Evolutionary conservation across 495 filamentous ascomycete genomes (phyloP), one percentile per base, ranked within the genome.

Genomic region (Trichoderma virens): DNA sequence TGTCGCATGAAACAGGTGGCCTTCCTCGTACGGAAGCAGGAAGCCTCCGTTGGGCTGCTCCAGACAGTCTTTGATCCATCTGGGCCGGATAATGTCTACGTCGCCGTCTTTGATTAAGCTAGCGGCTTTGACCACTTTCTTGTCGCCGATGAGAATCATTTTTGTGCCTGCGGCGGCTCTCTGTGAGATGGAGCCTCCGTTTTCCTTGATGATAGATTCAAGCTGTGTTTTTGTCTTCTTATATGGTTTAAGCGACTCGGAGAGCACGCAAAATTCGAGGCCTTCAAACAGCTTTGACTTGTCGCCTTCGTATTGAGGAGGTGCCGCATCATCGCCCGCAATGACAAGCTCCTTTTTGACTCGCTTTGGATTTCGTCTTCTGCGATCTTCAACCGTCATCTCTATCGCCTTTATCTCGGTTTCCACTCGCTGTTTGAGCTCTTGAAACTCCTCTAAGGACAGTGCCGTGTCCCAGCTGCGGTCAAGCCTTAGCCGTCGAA

Each of bases 131-230:
- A 98, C 91, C 16, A 90, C 88, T 61, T 83, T 89, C 72, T 89
- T 87, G 61, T 98, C 95, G 3, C 88, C 92, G 54, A 99, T 76
- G 65, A 89, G 83, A 35, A 94, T 76, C 35, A 86, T 90, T 45
- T 79, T 74, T 4, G 82, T 73, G 18, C 75, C 80, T 13, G 86
- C 82, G 56, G 75, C 86, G 30, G 90, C 82, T 8, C 84, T 86
- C 71, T 97, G 92, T 51, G 86, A 88, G 51, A 96, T 83, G 41
- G 78, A 85, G n/a, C 92, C 94, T 27, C 94, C 95, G 63, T 98
- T 85, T 25, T 85, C 80, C 73, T 97, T 98, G 68, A 97, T 83
- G 1, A 98, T 78, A 47, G 86, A 81, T 71, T 98, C 93, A n/a
- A 98, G 75, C 60, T 93, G 86, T 0, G 82, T 78, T 70, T 97